These are phyloP conservation scores for Cucurbita ficifolia DNA, from an alignment of 306 rosid species.

Conservation along the genomic window DNA sequence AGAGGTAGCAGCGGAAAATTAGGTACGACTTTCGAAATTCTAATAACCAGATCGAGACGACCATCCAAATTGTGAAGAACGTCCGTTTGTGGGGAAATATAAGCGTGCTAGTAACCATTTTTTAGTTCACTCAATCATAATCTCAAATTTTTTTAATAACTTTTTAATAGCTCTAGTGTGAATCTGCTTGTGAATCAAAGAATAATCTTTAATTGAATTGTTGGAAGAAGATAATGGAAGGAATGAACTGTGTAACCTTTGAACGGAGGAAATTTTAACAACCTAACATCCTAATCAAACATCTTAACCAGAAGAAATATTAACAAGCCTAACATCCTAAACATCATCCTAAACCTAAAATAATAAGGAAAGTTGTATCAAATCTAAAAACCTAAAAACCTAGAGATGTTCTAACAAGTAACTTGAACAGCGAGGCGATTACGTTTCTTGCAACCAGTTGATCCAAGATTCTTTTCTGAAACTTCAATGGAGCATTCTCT, in stretches of 20 bases:
- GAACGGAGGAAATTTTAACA: too few species aligned
- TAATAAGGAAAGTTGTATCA: background rate
- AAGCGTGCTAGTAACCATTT: conserved; percentile 30
- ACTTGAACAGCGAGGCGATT: conserved; percentile 11
- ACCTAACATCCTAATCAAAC: too few species aligned
- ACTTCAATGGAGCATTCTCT: background rate
- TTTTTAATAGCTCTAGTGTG: background rate
- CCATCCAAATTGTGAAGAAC: conserved; percentile 61
- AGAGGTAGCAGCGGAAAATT: conserved; percentile 64
- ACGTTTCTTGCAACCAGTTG: conserved; percentile 9
- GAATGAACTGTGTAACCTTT: too few species aligned
- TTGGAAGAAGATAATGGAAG: too few species aligned
- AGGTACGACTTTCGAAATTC: conserved; percentile 61
- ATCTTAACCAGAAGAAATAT: too few species aligned
- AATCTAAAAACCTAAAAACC: background rate
- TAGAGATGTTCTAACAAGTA: background rate
- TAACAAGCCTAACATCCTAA: background rate
- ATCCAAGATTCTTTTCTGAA: background rate
- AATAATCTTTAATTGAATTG: background rate
- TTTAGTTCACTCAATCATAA: background rate
- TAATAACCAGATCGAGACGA: conserved; percentile 50
- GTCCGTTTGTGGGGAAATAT: conserved; percentile 70
- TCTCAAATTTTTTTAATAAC: too few species aligned
- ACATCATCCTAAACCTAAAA: too few species aligned
- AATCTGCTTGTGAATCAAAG: background rate